phyloP scores from a whole-genome alignment of 140 eudicot species.

The Senecio squalidus region DNA sequence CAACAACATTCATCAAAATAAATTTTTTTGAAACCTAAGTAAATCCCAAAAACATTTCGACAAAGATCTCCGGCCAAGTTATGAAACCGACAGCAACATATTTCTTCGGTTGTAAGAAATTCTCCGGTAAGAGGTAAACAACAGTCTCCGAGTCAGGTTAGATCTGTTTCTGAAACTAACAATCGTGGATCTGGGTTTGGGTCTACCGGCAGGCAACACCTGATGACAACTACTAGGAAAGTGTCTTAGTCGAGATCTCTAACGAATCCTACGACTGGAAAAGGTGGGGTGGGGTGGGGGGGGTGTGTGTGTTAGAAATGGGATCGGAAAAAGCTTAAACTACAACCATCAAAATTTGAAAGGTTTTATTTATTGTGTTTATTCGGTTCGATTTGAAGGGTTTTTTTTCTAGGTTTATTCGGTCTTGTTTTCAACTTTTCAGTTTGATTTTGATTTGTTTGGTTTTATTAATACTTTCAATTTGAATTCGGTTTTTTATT shows the following conservation, averaged over 20 bases:
- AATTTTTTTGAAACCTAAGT: slow-evolving; percentile 53
- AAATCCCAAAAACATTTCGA: slow-evolving; percentile 24
- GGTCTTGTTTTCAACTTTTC: too few relatives aligned
- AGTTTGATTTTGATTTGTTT: too few relatives aligned
- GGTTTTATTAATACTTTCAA: too few relatives aligned
- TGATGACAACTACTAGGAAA: slow-evolving; percentile 26
- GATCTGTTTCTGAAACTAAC: slow-evolving; percentile 31
- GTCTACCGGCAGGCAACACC: slow-evolving; percentile 39
- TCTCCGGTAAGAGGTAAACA: slow-evolving; percentile 49
- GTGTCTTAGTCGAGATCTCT: slow-evolving; percentile 54
- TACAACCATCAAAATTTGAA: too few relatives aligned
- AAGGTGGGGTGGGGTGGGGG: slow-evolving; percentile 20
- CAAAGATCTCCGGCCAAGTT: slow-evolving; percentile 49
- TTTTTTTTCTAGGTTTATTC: too few relatives aligned
- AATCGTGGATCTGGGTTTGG: slow-evolving; percentile 30
- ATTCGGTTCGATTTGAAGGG: too few relatives aligned
- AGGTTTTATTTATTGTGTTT: too few relatives aligned
- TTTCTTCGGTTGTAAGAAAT: too few relatives aligned
- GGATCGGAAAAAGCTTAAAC: slow-evolving; percentile 38
- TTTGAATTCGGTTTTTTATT: too few relatives aligned
- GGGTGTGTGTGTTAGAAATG: slow-evolving; percentile 23
- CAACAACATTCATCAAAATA: slow-evolving; percentile 39
- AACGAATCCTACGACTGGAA: slow-evolving; percentile 32
- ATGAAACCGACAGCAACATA: slow-evolving; percentile 19
- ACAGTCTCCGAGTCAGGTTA: slow-evolving; percentile 44